Conservation (phyloP, 2,329 filamentous ascomycete genomes). For the Lithohypha guttulata region DNA sequence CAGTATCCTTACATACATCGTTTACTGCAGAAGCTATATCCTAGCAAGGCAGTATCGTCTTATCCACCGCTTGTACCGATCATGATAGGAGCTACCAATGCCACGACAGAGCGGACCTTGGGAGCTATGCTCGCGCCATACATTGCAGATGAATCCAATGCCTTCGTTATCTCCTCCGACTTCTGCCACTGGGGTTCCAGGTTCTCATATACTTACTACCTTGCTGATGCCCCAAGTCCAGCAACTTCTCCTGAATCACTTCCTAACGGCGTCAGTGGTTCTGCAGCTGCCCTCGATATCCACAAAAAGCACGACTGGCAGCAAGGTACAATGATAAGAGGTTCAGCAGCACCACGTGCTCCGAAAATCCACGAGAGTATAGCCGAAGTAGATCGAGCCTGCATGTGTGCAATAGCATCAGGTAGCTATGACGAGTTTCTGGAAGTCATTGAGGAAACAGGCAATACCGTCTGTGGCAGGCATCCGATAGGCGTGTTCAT, state of each 20-base stretch:
- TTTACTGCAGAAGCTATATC: slow-evolving; percentile 47
- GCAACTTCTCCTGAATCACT: slow-evolving; percentile 34
- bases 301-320: slow-evolving; percentile 19
- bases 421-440: slow-evolving; percentile 63
- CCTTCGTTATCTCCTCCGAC: slow-evolving; percentile 85
- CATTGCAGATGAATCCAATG: slow-evolving; percentile 57
- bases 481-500: slow-evolving; percentile 91
- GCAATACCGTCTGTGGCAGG: slow-evolving; percentile 86
- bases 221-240: slow-evolving; percentile 38
- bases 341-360: slow-evolving; percentile 7
- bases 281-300: slow-evolving; percentile 21
- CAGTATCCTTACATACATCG: slow-evolving; percentile 90
- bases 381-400: slow-evolving; percentile 62
- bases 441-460: slow-evolving; percentile 56
- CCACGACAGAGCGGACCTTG: slow-evolving; percentile 53
- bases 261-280: slow-evolving; percentile 21
- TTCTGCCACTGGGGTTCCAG: slow-evolving; percentile 92
- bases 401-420: slow-evolving; percentile 74
- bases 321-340: slow-evolving; percentile 14
- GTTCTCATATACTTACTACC: slow-evolving; percentile 77
- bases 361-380: slow-evolving; percentile 75
- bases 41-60: slow-evolving; percentile 38
- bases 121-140: slow-evolving; percentile 68
- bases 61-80: slow-evolving; percentile 76
- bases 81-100: slow-evolving; percentile 65